Conservation (phyloP, 169 alveolate species). For the Cryptosporidium felis region DNA sequence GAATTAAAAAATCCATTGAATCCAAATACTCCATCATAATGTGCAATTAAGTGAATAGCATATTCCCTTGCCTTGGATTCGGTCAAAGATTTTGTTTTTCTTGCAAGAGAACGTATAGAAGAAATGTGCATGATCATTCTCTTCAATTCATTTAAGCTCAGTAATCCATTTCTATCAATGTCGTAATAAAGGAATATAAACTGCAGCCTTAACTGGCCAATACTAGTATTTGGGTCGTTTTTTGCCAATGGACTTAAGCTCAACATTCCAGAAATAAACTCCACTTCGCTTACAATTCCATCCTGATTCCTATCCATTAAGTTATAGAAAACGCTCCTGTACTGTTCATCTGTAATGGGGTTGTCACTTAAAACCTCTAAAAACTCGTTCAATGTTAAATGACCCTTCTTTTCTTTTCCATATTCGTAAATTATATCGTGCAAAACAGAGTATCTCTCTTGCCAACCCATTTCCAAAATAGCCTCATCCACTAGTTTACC, state of each 20-base stretch:
- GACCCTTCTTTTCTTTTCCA: constrained; percentile 33
- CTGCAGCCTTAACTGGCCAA: constrained; percentile 72
- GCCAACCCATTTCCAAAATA: constrained; percentile 68
- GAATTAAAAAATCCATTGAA: constrained; percentile 60
- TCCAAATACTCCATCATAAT: constrained; percentile 67
- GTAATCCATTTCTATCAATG: constrained; percentile 69
- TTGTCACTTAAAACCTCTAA: constrained; percentile 35
- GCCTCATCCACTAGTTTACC: constrained; percentile 46
- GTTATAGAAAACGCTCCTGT: constrained; percentile 48
- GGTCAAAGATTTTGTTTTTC: constrained; percentile 11
- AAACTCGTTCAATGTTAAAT: constrained; percentile 33
- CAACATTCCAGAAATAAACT: constrained; percentile 63
- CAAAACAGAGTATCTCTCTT: constrained; percentile 47
- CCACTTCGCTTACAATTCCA: constrained; percentile 43
- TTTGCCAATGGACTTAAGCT: constrained; percentile 65
- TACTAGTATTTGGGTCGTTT: constrained; percentile 61
- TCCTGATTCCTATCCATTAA: constrained; percentile 69
- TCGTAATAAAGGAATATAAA: constrained; percentile 73
- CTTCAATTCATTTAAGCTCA: constrained; percentile 65
- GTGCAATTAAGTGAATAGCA: constrained; percentile 70
- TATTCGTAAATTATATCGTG: constrained; percentile 24
- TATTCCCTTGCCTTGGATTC: constrained; percentile 67
- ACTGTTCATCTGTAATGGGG: constrained; percentile 52
- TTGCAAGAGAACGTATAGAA: constrained; percentile 40
- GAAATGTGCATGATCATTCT: constrained; percentile 65